Evolutionary conservation across 2,329 filamentous ascomycete genomes (phyloP).

Genomic region (Xylariaceae sp.): DNA sequence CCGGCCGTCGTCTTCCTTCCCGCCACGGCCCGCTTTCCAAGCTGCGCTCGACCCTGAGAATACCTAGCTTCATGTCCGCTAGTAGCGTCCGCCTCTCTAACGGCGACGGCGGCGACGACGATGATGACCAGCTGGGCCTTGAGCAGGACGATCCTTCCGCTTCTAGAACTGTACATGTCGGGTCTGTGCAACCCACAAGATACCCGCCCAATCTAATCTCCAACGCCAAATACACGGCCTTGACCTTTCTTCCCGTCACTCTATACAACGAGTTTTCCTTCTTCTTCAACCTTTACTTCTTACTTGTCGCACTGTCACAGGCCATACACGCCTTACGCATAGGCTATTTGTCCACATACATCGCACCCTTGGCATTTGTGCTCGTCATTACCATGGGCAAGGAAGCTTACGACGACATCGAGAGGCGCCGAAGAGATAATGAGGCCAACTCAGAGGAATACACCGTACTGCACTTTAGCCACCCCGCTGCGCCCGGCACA

Average conservation of each 20-base stretch:
- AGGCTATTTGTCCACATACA: conserved; percentile 90
- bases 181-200: conserved; percentile 65
- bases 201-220: conserved; percentile 91
- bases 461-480: conserved; percentile 68
- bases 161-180: conserved; percentile 72
- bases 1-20: conserved; percentile 34
- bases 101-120: conserved; percentile 48
- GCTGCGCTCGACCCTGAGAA: conserved; percentile 52
- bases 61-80: conserved; percentile 64
- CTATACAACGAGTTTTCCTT: conserved; percentile 99
- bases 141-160: conserved; percentile 62
- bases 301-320: conserved; percentile 91
- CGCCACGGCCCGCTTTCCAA: conserved; percentile 42
- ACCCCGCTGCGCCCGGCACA: conserved; percentile 37
- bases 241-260: conserved; percentile 90
- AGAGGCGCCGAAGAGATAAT: conserved; percentile 76
- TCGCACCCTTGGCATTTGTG: conserved; percentile 89
- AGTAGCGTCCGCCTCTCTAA: conserved; percentile 33
- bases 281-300: conserved; percentile 99
- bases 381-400: conserved; percentile 90
- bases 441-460: conserved; percentile 95
- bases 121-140: conserved; percentile 46
- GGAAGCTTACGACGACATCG: conserved; percentile 92
- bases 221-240: conserved; percentile 95
- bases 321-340: conserved; percentile 85